These are phyloP conservation scores for Aspergillus amoenus DNA, from an alignment of 2,329 filamentous ascomycete genomes.

Conservation along the genomic window DNA sequence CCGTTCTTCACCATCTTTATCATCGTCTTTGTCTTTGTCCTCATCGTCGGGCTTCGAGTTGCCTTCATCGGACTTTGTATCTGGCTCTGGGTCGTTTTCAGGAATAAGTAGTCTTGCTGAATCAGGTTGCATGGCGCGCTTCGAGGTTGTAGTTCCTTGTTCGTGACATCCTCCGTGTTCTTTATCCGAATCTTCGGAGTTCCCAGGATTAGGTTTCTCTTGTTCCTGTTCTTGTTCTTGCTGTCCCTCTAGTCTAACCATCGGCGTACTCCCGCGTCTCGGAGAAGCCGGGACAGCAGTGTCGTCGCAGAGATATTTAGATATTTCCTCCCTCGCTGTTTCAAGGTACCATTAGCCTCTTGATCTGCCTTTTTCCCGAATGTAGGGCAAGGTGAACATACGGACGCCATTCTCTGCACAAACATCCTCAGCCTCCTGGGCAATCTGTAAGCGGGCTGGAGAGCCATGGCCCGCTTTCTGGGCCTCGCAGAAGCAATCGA, in stretches of 20 bases:
- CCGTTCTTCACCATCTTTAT: not conserved
- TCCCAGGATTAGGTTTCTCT: too few species aligned
- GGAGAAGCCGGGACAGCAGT: constrained; percentile 6
- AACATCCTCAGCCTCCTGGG: not conserved
- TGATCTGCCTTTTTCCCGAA: not conserved
- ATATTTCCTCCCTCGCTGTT: constrained; percentile 9
- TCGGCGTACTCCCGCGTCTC: constrained; percentile 9
- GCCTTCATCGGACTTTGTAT: not conserved
- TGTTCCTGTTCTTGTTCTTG: not conserved
- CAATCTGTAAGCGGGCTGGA: not conserved
- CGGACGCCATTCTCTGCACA: constrained; percentile 11
- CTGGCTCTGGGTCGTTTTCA: not conserved
- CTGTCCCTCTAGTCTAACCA: constrained; percentile 2
- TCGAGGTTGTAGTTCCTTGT: not conserved
- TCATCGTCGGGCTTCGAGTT: not conserved
- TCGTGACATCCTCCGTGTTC: not conserved
- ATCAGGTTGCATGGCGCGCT: not conserved
- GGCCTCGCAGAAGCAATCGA: constrained; percentile 17
- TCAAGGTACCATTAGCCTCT: not conserved
- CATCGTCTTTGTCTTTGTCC: not conserved
- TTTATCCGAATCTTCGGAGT: not conserved
- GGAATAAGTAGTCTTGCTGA: not conserved
- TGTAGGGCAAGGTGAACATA: not conserved
- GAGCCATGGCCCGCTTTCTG: not conserved
- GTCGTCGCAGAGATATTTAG: constrained; percentile 14